A percentile compares a stretch with the other conserved stretches of the same genome.
Conservation (phyloP, 2,329 filamentous ascomycete species). For the Fusarium sp. region DNA sequence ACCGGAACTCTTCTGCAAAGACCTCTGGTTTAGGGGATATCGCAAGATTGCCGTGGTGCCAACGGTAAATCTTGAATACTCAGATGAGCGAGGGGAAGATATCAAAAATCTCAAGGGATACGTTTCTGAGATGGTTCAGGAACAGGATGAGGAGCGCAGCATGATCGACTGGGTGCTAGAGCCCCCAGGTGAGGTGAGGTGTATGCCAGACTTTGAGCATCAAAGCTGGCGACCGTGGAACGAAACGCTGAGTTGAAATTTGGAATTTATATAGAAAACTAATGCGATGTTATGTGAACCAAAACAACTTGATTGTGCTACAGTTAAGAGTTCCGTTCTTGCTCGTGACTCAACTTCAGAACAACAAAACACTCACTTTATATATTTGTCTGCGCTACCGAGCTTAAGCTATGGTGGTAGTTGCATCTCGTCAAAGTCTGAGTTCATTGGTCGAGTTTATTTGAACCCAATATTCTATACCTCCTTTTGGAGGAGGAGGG, state of each 20-base stretch:
- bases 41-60: slow-evolving; percentile 68
- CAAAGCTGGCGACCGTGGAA: slow-evolving; percentile 58
- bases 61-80: slow-evolving; percentile 67
- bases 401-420: neutral
- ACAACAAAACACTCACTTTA: neutral
- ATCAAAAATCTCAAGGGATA: slow-evolving; percentile 66
- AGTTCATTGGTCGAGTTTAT: neutral
- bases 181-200: slow-evolving; percentile 62
- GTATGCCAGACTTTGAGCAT: slow-evolving; percentile 57
- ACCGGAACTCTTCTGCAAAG: slow-evolving; percentile 68
- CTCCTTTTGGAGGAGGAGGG: too few species aligned
- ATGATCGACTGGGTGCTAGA: slow-evolving; percentile 57
- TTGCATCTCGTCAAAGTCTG: neutral
- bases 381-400: neutral
- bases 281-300: neutral
- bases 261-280: neutral
- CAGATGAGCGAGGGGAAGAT: slow-evolving; percentile 55
- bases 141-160: slow-evolving; percentile 43
- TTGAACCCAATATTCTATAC: neutral
- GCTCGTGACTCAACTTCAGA: neutral
- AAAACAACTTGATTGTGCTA: neutral
- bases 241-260: slow-evolving; percentile 23
- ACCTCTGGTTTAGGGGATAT: slow-evolving; percentile 64
- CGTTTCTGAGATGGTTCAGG: slow-evolving; percentile 51
- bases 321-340: neutral